Conservation (phyloP, 805 yeast species). For the Ogataea populi-albae region DNA sequence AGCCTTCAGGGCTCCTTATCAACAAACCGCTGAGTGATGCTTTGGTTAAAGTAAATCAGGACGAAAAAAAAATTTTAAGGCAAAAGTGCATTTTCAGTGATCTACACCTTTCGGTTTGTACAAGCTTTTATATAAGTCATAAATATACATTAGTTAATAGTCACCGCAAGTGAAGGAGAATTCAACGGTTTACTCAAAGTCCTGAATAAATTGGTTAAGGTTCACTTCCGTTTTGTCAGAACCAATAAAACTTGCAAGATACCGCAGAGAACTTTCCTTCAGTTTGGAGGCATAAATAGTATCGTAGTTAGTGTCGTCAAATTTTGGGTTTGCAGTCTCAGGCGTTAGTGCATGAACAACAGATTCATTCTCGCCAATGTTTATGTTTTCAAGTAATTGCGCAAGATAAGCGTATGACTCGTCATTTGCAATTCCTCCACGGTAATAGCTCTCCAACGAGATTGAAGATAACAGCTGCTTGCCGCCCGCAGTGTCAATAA, state of each 20-base stretch:
- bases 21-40: too few relatives aligned
- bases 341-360: not conserved
- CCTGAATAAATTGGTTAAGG: too few relatives aligned
- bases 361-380: not conserved
- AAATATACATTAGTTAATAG: too few relatives aligned
- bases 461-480: constrained; percentile 12
- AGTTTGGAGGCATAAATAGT: constrained; percentile 21
- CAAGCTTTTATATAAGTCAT: too few relatives aligned
- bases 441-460: constrained; percentile 12
- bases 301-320: constrained; percentile 25
- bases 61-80: too few relatives aligned
- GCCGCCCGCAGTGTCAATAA: constrained; percentile 15
- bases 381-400: constrained; percentile 23
- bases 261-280: constrained; percentile 35
- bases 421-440: constrained; percentile 27
- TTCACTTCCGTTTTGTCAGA: too few relatives aligned
- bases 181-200: not conserved
- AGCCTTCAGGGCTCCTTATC: too few relatives aligned
- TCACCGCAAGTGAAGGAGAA: too few relatives aligned
- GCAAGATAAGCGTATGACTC: constrained; percentile 47
- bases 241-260: constrained; percentile 34
- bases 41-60: too few relatives aligned
- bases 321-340: constrained; percentile 5
- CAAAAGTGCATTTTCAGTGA: too few relatives aligned
- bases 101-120: too few relatives aligned